phyloP scores from a whole-genome alignment of 1,284 basidiomycete genomes.

The Schizophyllum amplum region DNA sequence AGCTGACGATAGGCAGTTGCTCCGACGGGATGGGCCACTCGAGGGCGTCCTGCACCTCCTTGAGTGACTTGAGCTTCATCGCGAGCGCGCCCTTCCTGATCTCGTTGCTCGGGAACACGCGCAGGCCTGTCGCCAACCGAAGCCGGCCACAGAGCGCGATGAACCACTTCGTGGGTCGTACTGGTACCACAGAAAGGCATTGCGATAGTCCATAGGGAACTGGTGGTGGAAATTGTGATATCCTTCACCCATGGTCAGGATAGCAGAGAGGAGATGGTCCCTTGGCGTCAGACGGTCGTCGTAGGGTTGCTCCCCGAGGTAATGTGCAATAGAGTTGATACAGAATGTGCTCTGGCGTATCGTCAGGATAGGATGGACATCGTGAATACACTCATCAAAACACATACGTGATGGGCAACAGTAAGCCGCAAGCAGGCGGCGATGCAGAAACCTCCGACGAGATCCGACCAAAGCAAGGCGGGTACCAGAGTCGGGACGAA shows the following conservation, averaged over 20 bases:
- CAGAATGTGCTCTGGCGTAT: constrained; percentile 77
- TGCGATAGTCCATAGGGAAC: constrained; percentile 92
- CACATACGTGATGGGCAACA: constrained; percentile 86
- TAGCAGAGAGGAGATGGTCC: constrained; percentile 82
- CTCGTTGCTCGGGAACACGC: constrained; percentile 88
- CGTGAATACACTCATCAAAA: neutral
- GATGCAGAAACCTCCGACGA: constrained; percentile 77
- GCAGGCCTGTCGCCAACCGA: constrained; percentile 76
- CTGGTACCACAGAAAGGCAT: constrained; percentile 90
- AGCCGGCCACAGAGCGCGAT: constrained; percentile 60
- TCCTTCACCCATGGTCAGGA: constrained; percentile 86
- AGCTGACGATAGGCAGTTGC: constrained; percentile 62
- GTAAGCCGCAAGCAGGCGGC: constrained; percentile 76
- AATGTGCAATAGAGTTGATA: constrained; percentile 92
- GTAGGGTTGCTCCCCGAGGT: constrained; percentile 87
- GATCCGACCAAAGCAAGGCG: constrained; percentile 80
- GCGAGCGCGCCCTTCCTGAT: constrained; percentile 87
- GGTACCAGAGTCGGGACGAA: constrained; percentile 71
- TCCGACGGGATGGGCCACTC: constrained; percentile 61
- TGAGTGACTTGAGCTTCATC: constrained; percentile 84
- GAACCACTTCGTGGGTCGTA: constrained; percentile 93
- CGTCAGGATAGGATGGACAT: constrained; percentile 7
- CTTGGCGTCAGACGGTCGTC: constrained; percentile 94
- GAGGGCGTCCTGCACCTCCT: constrained; percentile 50
- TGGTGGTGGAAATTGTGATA: constrained; percentile 98